phyloP scores from a whole-genome alignment of 2,329 filamentous ascomycete species.

The Trichoderma asperellum region DNA sequence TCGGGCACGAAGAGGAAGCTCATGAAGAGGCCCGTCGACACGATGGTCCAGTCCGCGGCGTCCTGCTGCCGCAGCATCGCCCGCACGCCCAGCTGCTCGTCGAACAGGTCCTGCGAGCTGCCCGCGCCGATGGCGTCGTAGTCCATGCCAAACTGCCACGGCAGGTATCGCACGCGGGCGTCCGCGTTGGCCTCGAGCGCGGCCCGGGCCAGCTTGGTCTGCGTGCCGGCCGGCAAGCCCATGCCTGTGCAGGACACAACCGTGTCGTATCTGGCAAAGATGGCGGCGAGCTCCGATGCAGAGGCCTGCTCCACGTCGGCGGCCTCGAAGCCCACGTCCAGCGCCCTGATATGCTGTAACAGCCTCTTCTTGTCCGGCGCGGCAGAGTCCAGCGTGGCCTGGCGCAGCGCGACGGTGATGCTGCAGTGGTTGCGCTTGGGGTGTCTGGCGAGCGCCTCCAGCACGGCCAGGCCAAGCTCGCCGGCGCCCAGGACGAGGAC shows the following conservation, averaged over 20 bases:
- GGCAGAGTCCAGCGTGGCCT: constrained; percentile 48
- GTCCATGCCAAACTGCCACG: constrained; percentile 76
- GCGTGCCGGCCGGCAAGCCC: constrained; percentile 56
- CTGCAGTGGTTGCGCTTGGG: constrained; percentile 43
- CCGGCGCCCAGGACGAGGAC: constrained; percentile 68
- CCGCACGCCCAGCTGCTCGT: constrained; percentile 67
- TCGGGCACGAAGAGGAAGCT: constrained; percentile 67
- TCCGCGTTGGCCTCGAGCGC: constrained; percentile 49
- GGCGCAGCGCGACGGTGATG: constrained; percentile 60
- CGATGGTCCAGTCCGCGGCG: constrained; percentile 61
- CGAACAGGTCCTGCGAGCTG: constrained; percentile 66
- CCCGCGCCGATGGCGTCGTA: constrained; percentile 66
- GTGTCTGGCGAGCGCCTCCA: constrained; percentile 55
- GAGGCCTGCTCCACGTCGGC: constrained; percentile 50
- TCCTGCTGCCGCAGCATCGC: constrained; percentile 47
- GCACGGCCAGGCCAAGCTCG: constrained; percentile 63
- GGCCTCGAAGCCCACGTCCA: constrained; percentile 47
- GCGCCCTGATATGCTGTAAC: constrained; percentile 41
- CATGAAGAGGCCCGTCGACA: constrained; percentile 72
- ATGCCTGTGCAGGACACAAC: constrained; percentile 68
- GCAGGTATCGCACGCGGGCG: constrained; percentile 55
- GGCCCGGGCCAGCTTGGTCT: constrained; percentile 61
- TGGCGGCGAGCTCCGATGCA: constrained; percentile 43
- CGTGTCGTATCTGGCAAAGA: constrained; percentile 54
- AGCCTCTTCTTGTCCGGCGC: constrained; percentile 44